phyloP scores from a whole-genome alignment of 108 stramenopile species.

The Stephanodiscus triporus region DNA sequence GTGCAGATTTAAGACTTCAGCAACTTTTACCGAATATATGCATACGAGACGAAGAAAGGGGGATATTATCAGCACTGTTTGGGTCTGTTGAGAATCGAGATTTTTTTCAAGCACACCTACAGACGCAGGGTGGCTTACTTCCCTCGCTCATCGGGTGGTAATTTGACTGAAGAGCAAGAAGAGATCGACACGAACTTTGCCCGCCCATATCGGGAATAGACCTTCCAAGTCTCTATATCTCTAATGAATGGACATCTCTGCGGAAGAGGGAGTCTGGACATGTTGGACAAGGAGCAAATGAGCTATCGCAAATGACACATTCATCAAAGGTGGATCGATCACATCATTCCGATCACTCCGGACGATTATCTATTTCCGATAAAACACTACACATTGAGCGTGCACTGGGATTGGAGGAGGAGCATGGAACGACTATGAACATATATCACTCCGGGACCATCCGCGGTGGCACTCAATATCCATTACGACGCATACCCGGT shows the following conservation, averaged over 20 bases:
- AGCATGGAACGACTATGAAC: slow-evolving; percentile 22
- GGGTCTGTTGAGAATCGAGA: slow-evolving; percentile 11
- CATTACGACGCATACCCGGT: slow-evolving; percentile 42
- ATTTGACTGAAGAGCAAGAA: not conserved
- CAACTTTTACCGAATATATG: not conserved
- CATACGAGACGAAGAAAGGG: not conserved
- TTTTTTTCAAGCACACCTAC: slow-evolving; percentile 17
- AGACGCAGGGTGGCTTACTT: slow-evolving; percentile 25
- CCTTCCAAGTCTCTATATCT: slow-evolving; percentile 7
- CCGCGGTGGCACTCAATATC: slow-evolving; percentile 40
- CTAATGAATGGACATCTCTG: slow-evolving; percentile 29
- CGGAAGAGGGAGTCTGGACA: slow-evolving; percentile 27
- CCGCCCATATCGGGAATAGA: slow-evolving; percentile 27
- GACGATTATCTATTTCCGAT: slow-evolving; percentile 16
- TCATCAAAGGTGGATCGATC: slow-evolving; percentile 27
- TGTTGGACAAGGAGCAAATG: slow-evolving; percentile 20
- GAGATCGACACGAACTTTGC: not conserved
- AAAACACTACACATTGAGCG: slow-evolving; percentile 13
- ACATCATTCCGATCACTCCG: slow-evolving; percentile 31
- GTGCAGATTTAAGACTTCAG: slow-evolving; percentile 6
- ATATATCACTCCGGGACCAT: slow-evolving; percentile 34
- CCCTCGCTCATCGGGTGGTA: not conserved
- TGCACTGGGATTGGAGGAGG: slow-evolving; percentile 13
- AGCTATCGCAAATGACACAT: slow-evolving; percentile 21
- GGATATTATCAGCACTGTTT: slow-evolving; percentile 24